Conservation (phyloP, 1,284 basidiomycete species). For the Sporisorium iseilematis-ciliati region DNA sequence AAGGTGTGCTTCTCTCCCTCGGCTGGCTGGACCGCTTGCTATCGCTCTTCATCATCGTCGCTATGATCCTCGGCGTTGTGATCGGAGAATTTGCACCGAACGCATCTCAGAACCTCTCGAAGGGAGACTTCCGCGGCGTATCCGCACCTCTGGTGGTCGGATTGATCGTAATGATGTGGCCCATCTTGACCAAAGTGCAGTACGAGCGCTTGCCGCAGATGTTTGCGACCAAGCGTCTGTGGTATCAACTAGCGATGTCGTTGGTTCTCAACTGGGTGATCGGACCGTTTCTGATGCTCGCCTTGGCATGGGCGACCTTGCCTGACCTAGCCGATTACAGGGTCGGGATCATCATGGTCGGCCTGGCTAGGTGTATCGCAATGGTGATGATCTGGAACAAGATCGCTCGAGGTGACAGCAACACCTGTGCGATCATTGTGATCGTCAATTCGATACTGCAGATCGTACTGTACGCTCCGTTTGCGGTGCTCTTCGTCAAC, state of each 20-base stretch:
- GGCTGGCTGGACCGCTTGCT: conserved; percentile 77
- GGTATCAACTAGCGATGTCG: conserved; percentile 80
- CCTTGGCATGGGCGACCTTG: conserved; percentile 83
- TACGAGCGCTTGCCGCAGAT: conserved; percentile 79
- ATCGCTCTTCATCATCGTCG: conserved; percentile 79
- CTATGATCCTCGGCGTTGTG: conserved; percentile 83
- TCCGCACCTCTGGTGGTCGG: conserved; percentile 64
- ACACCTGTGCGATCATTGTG: conserved; percentile 81
- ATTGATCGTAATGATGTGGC: conserved; percentile 90
- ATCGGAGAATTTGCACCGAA: conserved; percentile 74
- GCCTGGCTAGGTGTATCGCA: conserved; percentile 73
- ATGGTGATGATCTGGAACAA: conserved; percentile 74
- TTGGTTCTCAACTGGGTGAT: conserved; percentile 85
- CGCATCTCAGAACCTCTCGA: conserved; percentile 53
- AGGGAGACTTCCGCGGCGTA: conserved; percentile 68
- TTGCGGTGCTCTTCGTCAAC: conserved; percentile 81
- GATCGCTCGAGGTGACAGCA: conserved; percentile 79
- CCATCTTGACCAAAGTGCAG: conserved; percentile 78
- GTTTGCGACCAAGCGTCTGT: conserved; percentile 75
- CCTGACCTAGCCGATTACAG: conserved; percentile 74
- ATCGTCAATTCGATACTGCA: conserved; percentile 76
- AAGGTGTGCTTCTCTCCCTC: conserved; percentile 64
- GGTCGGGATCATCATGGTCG: conserved; percentile 75
- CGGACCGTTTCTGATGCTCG: conserved; percentile 83
- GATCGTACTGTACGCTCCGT: conserved; percentile 82